A percentile compares a stretch with the other conserved stretches of the same genome.
These are phyloP conservation scores for Schizochytrium sp. DNA, from an alignment of 108 stramenopile species.

Conservation along the genomic window DNA sequence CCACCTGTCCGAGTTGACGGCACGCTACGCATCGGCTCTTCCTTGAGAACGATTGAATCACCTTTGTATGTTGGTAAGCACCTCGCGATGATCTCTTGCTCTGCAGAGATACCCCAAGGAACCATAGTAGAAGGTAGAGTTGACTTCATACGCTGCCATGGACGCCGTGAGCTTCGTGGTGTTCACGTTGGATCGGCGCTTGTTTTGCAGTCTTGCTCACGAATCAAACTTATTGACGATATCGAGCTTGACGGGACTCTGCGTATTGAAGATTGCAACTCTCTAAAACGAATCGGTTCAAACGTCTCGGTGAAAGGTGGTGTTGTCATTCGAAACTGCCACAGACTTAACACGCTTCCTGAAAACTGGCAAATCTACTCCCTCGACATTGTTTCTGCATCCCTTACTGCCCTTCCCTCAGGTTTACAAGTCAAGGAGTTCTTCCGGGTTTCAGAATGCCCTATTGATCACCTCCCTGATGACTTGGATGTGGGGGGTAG, in stretches of 20 bases:
- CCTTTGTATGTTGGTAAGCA: not conserved
- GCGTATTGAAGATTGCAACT: not conserved
- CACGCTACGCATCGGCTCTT: not conserved
- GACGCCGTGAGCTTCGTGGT: constrained; percentile 24
- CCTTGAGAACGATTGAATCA: not conserved
- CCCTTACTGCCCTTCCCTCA: not conserved
- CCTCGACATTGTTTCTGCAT: not conserved
- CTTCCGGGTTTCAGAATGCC: not conserved
- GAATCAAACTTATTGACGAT: constrained; percentile 17
- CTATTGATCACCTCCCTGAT: not conserved
- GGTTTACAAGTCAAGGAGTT: not conserved
- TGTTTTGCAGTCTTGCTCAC: not conserved
- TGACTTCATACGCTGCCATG: constrained; percentile 8
- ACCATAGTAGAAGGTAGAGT: not conserved
- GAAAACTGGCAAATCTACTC: not conserved
- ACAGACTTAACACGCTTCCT: not conserved
- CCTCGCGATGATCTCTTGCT: not conserved
- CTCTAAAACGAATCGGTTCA: not conserved
- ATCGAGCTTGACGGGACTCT: not conserved
- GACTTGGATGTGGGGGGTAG: not conserved
- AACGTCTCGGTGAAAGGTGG: not conserved
- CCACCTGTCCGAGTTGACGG: constrained; percentile 4
- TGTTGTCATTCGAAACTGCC: constrained; percentile 1
- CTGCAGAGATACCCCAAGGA: not conserved
- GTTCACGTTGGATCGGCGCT: not conserved